Conservation (phyloP, 2,329 filamentous ascomycete genomes). For the Hypoxylon sp. region DNA sequence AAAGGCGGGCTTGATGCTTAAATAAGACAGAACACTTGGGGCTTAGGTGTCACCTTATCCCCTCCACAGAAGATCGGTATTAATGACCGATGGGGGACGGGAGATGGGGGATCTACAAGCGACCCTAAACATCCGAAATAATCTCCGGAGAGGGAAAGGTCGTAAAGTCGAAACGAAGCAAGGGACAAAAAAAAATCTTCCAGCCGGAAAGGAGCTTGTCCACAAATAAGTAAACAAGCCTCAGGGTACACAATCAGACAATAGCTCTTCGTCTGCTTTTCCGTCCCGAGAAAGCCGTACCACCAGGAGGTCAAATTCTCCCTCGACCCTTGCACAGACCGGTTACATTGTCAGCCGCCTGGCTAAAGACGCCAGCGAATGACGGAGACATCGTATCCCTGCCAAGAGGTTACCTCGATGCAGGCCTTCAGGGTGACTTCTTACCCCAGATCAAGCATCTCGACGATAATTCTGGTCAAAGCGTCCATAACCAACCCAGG, state of each 20-base stretch:
- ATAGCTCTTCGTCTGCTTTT: neutral
- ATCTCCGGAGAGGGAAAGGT: neutral
- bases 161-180: neutral
- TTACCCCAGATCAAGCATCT: constrained; percentile 25
- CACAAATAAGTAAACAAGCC: neutral
- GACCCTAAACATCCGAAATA: neutral
- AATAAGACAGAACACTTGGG: no score
- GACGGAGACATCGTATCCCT: constrained; percentile 2
- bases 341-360: constrained; percentile 21
- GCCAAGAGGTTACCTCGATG: constrained; percentile 13
- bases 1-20: neutral
- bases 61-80: constrained; percentile 6
- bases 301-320: constrained; percentile 20
- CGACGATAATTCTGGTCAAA: neutral
- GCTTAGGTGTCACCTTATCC: constrained; percentile 1
- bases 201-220: constrained; percentile 1
- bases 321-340: constrained; percentile 22
- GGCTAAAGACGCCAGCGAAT: constrained; percentile 31
- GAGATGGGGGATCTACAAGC: constrained; percentile 15
- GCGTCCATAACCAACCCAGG: constrained; percentile 13
- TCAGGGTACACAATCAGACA: neutral
- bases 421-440: neutral
- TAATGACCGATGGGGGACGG: constrained; percentile 7
- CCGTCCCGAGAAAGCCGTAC: constrained; percentile 26
- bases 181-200: neutral